phyloP scores from a whole-genome alignment of 805 yeast species.

The Blastobotrys peoriensis region DNA sequence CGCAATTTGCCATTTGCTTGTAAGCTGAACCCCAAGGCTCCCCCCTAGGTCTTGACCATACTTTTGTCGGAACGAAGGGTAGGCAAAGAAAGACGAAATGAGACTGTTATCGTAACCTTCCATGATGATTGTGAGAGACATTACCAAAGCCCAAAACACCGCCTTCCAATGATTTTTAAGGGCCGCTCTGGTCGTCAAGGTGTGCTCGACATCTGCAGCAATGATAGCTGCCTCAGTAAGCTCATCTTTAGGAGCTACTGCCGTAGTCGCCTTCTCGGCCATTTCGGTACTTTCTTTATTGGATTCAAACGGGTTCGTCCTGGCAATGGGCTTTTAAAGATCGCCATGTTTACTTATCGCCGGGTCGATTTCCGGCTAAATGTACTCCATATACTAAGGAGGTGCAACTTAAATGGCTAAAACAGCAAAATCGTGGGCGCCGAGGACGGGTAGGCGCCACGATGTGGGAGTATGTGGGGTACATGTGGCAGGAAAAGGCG shows the following conservation, averaged over 20 bases:
- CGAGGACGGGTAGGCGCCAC: no score
- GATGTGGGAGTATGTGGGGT: no score
- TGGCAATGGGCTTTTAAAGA: no score
- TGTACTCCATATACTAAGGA: no score
- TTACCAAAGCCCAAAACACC: constrained; percentile 39
- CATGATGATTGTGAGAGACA: constrained; percentile 42
- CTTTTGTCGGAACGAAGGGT: constrained; percentile 37
- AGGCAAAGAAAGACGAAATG: constrained; percentile 38
- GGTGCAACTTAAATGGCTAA: no score
- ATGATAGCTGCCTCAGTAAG: constrained; percentile 25
- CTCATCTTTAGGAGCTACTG: no score
- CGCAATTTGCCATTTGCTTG: constrained; percentile 22
- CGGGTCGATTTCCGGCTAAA: no score
- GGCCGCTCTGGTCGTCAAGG: constrained; percentile 30
- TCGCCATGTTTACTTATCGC: no score
- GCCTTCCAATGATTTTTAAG: constrained; percentile 35
- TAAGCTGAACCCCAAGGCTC: constrained; percentile 8
- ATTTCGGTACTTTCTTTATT: no score
- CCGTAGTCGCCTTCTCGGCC: constrained; percentile 3
- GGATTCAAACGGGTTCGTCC: no score
- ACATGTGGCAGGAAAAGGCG: no score
- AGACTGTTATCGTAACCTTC: constrained; percentile 44
- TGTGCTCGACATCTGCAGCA: constrained; percentile 22
- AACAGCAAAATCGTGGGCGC: no score
- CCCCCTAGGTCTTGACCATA: constrained; percentile 30